Conservation (phyloP, 2,329 filamentous ascomycete genomes). For the Rhinocladiella similis region DNA sequence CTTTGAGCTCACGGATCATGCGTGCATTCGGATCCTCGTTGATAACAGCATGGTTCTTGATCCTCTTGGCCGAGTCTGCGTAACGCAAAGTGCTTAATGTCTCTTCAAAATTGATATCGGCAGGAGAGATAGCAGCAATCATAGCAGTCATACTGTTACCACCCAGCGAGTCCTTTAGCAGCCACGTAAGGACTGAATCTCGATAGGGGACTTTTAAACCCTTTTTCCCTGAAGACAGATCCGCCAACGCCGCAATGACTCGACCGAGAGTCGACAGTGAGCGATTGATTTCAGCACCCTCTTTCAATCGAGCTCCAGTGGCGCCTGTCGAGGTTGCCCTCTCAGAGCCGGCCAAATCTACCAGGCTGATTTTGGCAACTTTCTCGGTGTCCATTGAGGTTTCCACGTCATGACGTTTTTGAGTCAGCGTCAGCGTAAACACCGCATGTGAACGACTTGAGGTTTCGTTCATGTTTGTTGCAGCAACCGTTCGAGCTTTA, state of each 20-base stretch:
- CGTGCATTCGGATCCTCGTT: slow-evolving; percentile 98
- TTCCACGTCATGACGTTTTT: slow-evolving; percentile 86
- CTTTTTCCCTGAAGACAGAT: slow-evolving; percentile 82
- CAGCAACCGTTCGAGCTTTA: slow-evolving; percentile 95
- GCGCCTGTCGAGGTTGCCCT: slow-evolving; percentile 96
- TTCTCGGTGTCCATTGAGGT: slow-evolving; percentile 98
- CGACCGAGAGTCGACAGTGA: slow-evolving; percentile 94
- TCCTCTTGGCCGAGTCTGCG: slow-evolving; percentile 95
- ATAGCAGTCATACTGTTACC: slow-evolving; percentile 99
- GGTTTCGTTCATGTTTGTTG: slow-evolving; percentile 99
- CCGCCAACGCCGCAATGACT: slow-evolving; percentile 93
- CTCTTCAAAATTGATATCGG: slow-evolving; percentile 98
- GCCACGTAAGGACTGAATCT: slow-evolving; percentile 94
- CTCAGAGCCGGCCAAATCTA: slow-evolving; percentile 96
- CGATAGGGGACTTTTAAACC: slow-evolving; percentile 86
- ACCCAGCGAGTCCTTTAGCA: slow-evolving; percentile 93
- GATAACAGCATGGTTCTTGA: slow-evolving; percentile 99
- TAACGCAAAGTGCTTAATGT: slow-evolving; percentile 94
- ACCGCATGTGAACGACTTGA: slow-evolving; percentile 97
- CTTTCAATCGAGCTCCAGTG: slow-evolving; percentile 90
- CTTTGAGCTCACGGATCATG: slow-evolving; percentile 97
- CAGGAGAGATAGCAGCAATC: slow-evolving; percentile 98
- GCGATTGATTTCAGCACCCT: slow-evolving; percentile 97
- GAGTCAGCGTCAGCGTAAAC: slow-evolving; percentile 92
- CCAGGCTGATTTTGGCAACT: slow-evolving; percentile 95